Conservation (phyloP, 306 rosid species). For the Lupinus albus region DNA sequence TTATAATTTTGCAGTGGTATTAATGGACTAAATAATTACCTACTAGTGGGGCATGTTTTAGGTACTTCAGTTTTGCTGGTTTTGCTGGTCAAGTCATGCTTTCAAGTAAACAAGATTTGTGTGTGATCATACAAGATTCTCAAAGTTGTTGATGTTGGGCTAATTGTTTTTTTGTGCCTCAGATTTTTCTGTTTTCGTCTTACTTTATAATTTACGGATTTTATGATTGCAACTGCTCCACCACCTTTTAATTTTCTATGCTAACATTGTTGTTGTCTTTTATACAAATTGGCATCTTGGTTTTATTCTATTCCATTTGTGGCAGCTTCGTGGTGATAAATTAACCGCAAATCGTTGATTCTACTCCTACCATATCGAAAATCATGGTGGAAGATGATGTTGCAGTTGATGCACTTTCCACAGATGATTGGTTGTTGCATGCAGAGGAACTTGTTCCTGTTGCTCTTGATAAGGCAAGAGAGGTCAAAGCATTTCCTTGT, state of each 20-base stretch:
- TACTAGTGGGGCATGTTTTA: conserved; percentile 62
- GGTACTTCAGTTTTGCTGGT: conserved; percentile 61
- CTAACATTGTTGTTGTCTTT: conserved; percentile 33
- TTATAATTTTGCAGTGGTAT: conserved; percentile 40
- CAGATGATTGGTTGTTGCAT: conserved; percentile 71
- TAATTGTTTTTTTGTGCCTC: conserved; percentile 43
- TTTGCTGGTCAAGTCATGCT: conserved; percentile 59
- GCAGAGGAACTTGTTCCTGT: conserved; percentile 74
- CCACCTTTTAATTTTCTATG: conserved; percentile 46
- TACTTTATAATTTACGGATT: conserved; percentile 50
- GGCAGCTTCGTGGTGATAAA: conserved; percentile 29
- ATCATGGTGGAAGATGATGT: conserved; percentile 72
- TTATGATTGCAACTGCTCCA: conserved; percentile 74
- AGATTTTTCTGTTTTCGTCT: conserved; percentile 45
- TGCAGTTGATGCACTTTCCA: conserved; percentile 43
- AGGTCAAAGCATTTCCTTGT: conserved; percentile 69
- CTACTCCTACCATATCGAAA: conserved; percentile 33
- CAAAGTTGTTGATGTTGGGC: conserved; percentile 64
- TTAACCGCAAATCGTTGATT: conserved; percentile 8
- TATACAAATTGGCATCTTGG: conserved; percentile 39
- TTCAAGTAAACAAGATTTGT: conserved; percentile 56
- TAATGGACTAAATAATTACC: conserved; percentile 55
- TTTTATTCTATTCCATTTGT: conserved; percentile 45
- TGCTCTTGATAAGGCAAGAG: conserved; percentile 64
- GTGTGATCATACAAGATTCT: conserved; percentile 69